A percentile compares a stretch with the other conserved stretches of the same genome.
Evolutionary conservation across 345 rosid genomes (phyloP).

Genomic region (Luvunga scandens): DNA sequence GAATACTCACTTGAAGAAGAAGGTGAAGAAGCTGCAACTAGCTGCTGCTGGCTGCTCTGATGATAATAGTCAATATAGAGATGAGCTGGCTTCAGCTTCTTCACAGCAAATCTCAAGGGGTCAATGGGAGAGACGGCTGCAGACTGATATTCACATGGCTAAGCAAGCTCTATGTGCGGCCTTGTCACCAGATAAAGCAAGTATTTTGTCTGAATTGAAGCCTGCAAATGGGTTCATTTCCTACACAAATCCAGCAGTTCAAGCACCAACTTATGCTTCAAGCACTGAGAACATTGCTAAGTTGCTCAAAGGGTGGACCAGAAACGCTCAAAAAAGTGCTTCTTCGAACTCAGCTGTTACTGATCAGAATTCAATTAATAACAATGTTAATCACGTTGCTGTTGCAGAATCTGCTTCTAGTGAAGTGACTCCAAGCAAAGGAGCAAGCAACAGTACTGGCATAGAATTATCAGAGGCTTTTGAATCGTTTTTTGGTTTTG

Average conservation of each 20-base stretch:
- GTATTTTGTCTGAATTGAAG: conserved; percentile 15
- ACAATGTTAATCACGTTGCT: neutral
- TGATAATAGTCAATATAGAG: conserved; percentile 8
- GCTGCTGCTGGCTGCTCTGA: conserved; percentile 8
- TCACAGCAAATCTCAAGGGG: conserved; percentile 48
- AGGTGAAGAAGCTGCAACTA: conserved; percentile 50
- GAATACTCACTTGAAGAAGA: conserved; percentile 84
- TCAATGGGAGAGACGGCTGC: conserved; percentile 79
- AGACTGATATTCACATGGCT: conserved; percentile 68
- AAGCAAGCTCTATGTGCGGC: conserved; percentile 67
- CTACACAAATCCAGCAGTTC: conserved; percentile 14
- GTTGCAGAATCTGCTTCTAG: conserved; percentile 27
- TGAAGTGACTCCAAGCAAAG: conserved; percentile 26
- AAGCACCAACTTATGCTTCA: conserved; percentile 45
- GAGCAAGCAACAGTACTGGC: conserved; percentile 12
- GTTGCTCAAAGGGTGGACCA: conserved; percentile 69
- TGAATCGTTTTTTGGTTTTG: conserved; percentile 42
- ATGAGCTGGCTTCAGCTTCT: conserved; percentile 16
- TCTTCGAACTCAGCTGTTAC: conserved; percentile 16
- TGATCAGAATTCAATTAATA: conserved; percentile 17
- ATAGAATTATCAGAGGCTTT: conserved; percentile 32
- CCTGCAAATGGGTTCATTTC: conserved; percentile 12
- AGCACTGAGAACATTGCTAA: conserved; percentile 70
- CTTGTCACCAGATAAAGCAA: conserved; percentile 51
- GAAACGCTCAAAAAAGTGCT: conserved; percentile 31